These are phyloP conservation scores for Diutina neorugosa DNA, from an alignment of 1,139 yeast genomes.

Conservation along the genomic window DNA sequence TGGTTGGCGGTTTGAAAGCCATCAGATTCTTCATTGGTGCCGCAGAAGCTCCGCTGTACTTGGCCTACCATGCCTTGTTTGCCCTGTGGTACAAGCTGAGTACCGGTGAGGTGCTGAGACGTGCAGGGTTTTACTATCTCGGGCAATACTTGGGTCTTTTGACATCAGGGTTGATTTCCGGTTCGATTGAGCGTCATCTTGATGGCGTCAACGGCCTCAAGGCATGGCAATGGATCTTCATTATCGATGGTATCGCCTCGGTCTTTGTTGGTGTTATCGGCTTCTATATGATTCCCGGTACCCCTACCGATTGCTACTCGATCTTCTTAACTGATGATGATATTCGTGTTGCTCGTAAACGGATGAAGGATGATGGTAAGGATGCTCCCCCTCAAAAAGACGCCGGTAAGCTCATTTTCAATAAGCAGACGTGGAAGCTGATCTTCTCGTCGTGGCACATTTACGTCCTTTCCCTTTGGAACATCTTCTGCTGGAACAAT, in stretches of 20 bases:
- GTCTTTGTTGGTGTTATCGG: conserved; percentile 52
- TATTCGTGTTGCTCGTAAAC: conserved; percentile 44
- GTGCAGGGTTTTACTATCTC: conserved; percentile 49
- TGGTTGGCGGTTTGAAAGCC: conserved; percentile 39
- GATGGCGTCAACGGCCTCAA: conserved; percentile 36
- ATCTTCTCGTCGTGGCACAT: conserved; percentile 45
- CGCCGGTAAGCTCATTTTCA: conserved; percentile 9
- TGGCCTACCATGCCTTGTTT: conserved; percentile 48
- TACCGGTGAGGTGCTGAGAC: conserved; percentile 24
- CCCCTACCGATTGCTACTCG: conserved; percentile 49
- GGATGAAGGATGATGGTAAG: conserved; percentile 24
- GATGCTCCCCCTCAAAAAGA: conserved; percentile 2
- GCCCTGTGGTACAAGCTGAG: conserved; percentile 22
- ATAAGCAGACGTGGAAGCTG: conserved; percentile 31
- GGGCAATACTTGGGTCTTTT: conserved; percentile 52
- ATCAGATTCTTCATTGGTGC: conserved; percentile 51
- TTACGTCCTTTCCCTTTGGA: conserved; percentile 38
- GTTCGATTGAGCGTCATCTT: conserved; percentile 40
- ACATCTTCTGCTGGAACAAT: conserved; percentile 55
- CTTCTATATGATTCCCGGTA: conserved; percentile 53
- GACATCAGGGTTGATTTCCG: conserved; percentile 53
- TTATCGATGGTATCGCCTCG: conserved; percentile 54
- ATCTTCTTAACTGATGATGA: conserved; percentile 52
- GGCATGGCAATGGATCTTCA: conserved; percentile 69
- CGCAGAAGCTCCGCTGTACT: conserved; percentile 49